These are phyloP conservation scores for Cryphonectria parasitica DNA, from an alignment of 2,329 filamentous ascomycete genomes.

Conservation along the genomic window DNA sequence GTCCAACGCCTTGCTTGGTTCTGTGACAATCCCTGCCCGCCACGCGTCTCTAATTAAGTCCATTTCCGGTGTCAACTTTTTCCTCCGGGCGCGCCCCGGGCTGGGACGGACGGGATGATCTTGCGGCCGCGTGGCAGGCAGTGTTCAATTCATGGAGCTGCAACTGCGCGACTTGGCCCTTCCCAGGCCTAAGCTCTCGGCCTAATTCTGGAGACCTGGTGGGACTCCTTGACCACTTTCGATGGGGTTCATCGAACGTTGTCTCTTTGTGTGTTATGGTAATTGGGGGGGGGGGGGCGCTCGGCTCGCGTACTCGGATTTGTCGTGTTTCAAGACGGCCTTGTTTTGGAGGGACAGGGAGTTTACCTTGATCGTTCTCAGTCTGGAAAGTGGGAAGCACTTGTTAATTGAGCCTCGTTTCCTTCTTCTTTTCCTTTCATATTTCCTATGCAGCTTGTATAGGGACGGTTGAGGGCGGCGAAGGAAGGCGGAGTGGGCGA, in stretches of 20 bases:
- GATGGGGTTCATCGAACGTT: slow-evolving; percentile 1
- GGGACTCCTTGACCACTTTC: not conserved
- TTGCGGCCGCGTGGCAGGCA: not conserved
- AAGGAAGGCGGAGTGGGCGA: not conserved
- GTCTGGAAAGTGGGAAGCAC: not conserved
- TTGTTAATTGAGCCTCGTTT: not conserved
- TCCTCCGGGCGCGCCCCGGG: not conserved
- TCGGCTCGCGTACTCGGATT: not conserved
- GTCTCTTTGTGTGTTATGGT: not conserved
- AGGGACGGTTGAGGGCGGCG: not conserved
- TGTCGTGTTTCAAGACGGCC: not conserved
- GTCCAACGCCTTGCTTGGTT: not conserved
- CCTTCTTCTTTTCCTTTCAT: not conserved
- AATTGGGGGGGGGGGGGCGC: not conserved
- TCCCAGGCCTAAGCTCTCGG: not conserved
- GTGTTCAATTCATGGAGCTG: not conserved
- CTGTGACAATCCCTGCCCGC: not conserved
- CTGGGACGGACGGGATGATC: not conserved
- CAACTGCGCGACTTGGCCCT: not conserved
- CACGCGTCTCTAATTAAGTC: not conserved
- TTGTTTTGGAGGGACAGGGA: not conserved
- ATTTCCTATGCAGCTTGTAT: not conserved
- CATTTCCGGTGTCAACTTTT: not conserved
- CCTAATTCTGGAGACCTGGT: slow-evolving; percentile 6
- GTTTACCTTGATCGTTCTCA: not conserved